Percentiles rank a stretch among this genome's conserved stretches.
These are phyloP conservation scores for Pezicula carpinea DNA, from an alignment of 2,329 filamentous ascomycete species.

Conservation along the genomic window DNA sequence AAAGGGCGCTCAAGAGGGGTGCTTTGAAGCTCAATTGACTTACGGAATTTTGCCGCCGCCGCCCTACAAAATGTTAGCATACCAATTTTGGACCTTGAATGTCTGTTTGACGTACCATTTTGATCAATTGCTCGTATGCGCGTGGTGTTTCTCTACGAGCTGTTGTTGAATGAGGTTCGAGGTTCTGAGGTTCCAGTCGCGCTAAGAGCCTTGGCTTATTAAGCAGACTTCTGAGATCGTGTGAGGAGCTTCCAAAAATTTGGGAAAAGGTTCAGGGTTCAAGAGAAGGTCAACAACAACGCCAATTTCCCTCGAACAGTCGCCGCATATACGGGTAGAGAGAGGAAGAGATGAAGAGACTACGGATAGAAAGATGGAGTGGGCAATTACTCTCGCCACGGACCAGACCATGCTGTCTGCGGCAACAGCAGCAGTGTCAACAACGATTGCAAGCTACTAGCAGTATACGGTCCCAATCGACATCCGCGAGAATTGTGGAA, in stretches of 20 bases:
- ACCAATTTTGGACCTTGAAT: neutral
- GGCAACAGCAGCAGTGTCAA: conserved; percentile 17
- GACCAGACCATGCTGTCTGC: conserved; percentile 37
- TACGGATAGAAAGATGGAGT: conserved; percentile 56
- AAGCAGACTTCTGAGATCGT: conserved; percentile 7
- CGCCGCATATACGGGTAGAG: conserved; percentile 8
- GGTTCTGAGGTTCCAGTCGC: conserved; percentile 13
- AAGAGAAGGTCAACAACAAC: conserved; percentile 10
- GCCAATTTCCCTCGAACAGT: conserved; percentile 8
- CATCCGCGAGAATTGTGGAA: conserved; percentile 1
- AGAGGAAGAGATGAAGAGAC: conserved; percentile 49
- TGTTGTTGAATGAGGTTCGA: conserved; percentile 14
- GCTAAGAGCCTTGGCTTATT: conserved; percentile 8
- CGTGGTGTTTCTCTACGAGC: conserved; percentile 4
- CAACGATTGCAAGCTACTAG: conserved; percentile 18
- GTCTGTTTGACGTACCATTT: conserved; percentile 47
- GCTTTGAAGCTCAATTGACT: conserved; percentile 26
- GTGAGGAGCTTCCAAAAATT: conserved; percentile 18
- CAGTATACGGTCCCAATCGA: conserved; percentile 21
- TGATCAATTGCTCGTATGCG: conserved; percentile 33
- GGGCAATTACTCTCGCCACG: conserved; percentile 49
- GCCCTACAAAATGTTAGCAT: conserved; percentile 53
- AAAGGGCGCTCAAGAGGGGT: conserved; percentile 15
- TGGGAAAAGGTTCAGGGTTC: conserved; percentile 9
- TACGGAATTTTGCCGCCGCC: conserved; percentile 77